These are phyloP conservation scores for Aspergillus puulaauensis DNA, from an alignment of 2,329 filamentous ascomycete species.

Conservation along the genomic window DNA sequence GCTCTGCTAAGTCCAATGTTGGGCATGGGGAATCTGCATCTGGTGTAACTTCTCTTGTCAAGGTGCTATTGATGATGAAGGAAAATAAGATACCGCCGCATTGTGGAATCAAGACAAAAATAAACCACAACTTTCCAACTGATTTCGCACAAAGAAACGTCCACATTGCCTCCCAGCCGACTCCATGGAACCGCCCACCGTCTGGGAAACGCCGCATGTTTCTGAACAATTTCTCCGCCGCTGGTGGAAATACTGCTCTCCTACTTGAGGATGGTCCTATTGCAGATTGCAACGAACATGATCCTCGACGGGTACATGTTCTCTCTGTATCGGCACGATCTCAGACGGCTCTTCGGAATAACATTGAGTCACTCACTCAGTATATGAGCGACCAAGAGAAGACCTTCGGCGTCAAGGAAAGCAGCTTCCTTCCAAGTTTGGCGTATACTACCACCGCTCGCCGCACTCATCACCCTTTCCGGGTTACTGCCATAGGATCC, in stretches of 20 bases:
- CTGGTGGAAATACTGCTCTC: conserved; percentile 69
- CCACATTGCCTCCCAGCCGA: conserved; percentile 48
- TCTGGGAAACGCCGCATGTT: conserved; percentile 40
- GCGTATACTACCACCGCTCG: conserved; percentile 68
- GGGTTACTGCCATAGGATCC: conserved; percentile 25
- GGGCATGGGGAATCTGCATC: conserved; percentile 65
- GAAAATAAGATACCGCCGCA: conserved; percentile 34
- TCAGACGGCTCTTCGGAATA: conserved; percentile 48
- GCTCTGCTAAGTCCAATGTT: conserved; percentile 64
- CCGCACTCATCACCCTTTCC: conserved; percentile 43
- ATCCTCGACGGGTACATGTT: conserved; percentile 58
- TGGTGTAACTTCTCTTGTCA: conserved; percentile 45
- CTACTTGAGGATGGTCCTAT: conserved; percentile 62
- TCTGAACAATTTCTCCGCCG: conserved; percentile 70
- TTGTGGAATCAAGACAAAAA: conserved; percentile 39
- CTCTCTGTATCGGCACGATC: conserved; percentile 56
- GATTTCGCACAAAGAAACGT: conserved; percentile 46
- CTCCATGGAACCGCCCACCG: conserved; percentile 33
- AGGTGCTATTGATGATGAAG: conserved; percentile 40
- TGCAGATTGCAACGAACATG: conserved; percentile 31
- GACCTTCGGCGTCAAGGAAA: conserved; percentile 43
- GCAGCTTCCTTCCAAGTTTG: conserved; percentile 45
- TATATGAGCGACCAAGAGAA: conserved; percentile 42
- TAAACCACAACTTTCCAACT: conserved; percentile 48
- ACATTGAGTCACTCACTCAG: conserved; percentile 55